phyloP scores from a whole-genome alignment of 202 grass and related monocot genomes.

The Musa balbisiana region DNA sequence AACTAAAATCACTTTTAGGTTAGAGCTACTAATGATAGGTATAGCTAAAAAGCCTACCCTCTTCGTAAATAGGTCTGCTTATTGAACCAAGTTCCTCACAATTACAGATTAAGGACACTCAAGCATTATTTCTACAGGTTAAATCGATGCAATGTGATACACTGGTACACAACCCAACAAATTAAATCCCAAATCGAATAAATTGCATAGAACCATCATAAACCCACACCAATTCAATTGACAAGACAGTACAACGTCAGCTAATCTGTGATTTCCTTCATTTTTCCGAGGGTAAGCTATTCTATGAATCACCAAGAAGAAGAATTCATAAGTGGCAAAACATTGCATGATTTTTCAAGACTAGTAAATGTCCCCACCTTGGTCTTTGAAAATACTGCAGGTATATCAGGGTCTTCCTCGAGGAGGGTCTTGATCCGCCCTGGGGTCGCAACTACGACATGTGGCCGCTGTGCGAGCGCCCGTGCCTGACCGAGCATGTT shows the following conservation, averaged over 20 bases:
- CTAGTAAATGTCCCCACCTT: constrained; percentile 34
- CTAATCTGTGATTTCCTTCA: too few species aligned
- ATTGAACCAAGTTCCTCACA: background rate
- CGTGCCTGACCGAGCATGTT: constrained; percentile 68
- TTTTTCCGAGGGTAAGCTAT: too few species aligned
- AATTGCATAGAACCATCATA: too few species aligned
- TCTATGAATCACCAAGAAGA: too few species aligned
- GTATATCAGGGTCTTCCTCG: constrained; percentile 52
- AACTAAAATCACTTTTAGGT: background rate
- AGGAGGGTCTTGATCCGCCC: constrained; percentile 75
- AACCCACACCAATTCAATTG: too few species aligned
- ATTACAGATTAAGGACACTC: too few species aligned
- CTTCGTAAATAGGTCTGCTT: background rate
- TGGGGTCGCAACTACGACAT: constrained; percentile 69
- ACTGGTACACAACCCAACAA: too few species aligned
- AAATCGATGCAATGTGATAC: background rate
- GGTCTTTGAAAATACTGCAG: constrained; percentile 61
- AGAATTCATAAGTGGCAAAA: too few species aligned
- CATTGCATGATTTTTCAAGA: background rate
- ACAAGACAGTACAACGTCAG: too few species aligned
- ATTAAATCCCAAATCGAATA: too few species aligned
- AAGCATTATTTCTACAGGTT: background rate
- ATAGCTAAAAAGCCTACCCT: background rate
- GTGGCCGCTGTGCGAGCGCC: constrained; percentile 52
- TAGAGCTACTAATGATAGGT: background rate